phyloP scores from a whole-genome alignment of 2,329 filamentous ascomycete species.

The Didymella glomerata region DNA sequence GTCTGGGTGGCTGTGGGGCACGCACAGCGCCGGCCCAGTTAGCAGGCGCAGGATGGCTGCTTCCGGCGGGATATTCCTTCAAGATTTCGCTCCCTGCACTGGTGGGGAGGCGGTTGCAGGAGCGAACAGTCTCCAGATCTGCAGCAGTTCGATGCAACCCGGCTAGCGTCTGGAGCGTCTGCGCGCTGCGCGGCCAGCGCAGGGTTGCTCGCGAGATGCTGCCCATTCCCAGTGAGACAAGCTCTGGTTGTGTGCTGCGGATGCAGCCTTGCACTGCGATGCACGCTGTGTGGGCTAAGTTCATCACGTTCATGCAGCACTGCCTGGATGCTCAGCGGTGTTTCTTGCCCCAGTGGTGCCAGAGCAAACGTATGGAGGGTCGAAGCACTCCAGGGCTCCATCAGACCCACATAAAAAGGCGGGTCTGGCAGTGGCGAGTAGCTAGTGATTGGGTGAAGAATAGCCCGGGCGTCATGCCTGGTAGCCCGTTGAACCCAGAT shows the following conservation, averaged over 20 bases:
- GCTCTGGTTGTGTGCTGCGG: background rate
- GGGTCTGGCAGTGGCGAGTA: background rate
- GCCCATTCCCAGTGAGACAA: background rate
- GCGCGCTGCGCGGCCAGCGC: conserved; percentile 3
- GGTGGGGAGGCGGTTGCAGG: background rate
- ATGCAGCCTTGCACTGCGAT: conserved; percentile 5
- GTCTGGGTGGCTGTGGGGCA: conserved; percentile 8
- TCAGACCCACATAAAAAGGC: background rate
- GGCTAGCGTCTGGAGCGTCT: background rate
- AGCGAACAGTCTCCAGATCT: background rate
- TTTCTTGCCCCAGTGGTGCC: background rate
- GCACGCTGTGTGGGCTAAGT: background rate
- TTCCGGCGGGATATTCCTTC: conserved; percentile 1
- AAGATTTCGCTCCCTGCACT: background rate
- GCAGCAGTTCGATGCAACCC: conserved; percentile 1
- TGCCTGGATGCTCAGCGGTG: background rate
- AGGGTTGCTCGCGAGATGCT: background rate
- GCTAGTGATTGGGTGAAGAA: background rate
- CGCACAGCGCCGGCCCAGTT: background rate
- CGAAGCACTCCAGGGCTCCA: background rate
- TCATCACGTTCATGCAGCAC: background rate
- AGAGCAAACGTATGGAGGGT: conserved; percentile 5
- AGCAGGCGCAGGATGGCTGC: background rate
- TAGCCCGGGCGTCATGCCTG: conserved; percentile 6
- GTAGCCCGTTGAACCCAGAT: conserved; percentile 12